These are phyloP conservation scores for Hamigera avellanea DNA, from an alignment of 495 filamentous ascomycete species.

Conservation along the genomic window DNA sequence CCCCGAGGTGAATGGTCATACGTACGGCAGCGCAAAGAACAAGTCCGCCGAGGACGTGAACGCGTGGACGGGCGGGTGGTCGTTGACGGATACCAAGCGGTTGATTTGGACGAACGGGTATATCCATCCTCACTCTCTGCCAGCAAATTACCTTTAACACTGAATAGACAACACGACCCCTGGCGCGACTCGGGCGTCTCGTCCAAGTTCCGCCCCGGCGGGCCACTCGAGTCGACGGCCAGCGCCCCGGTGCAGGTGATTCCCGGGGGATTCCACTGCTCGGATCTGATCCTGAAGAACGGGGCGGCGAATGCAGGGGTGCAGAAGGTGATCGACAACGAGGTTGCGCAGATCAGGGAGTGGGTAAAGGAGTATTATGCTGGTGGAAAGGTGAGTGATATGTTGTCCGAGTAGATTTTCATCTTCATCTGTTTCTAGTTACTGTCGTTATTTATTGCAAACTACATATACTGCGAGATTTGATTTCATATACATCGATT, in stretches of 20 bases:
- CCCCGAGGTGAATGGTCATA: slow-evolving; percentile 37
- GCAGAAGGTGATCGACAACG: slow-evolving; percentile 24
- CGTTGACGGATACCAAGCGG: slow-evolving; percentile 39
- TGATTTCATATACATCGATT: too few relatives aligned
- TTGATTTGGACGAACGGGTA: slow-evolving; percentile 51
- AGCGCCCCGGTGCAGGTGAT: slow-evolving; percentile 41
- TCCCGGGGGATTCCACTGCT: slow-evolving; percentile 42
- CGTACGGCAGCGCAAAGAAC: slow-evolving; percentile 37
- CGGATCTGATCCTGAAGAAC: slow-evolving; percentile 38
- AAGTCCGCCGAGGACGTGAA: slow-evolving; percentile 46
- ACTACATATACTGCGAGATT: too few relatives aligned
- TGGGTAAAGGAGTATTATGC: slow-evolving; percentile 39
- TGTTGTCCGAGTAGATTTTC: too few relatives aligned
- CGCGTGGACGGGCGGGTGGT: slow-evolving; percentile 48
- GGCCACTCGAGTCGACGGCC: slow-evolving; percentile 33
- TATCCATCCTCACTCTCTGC: background rate
- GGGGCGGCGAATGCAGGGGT: slow-evolving; percentile 22
- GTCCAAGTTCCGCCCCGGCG: slow-evolving; percentile 40
- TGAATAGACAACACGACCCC: slow-evolving; percentile 42
- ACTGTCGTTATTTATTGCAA: too few relatives aligned
- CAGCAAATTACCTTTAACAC: background rate
- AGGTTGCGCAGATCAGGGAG: slow-evolving; percentile 33
- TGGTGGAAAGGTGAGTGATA: too few relatives aligned
- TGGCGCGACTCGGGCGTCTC: slow-evolving; percentile 44
- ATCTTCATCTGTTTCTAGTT: too few relatives aligned